These are phyloP conservation scores for Malassezia obtusa DNA, from an alignment of 1,284 basidiomycete genomes.

Conservation along the genomic window DNA sequence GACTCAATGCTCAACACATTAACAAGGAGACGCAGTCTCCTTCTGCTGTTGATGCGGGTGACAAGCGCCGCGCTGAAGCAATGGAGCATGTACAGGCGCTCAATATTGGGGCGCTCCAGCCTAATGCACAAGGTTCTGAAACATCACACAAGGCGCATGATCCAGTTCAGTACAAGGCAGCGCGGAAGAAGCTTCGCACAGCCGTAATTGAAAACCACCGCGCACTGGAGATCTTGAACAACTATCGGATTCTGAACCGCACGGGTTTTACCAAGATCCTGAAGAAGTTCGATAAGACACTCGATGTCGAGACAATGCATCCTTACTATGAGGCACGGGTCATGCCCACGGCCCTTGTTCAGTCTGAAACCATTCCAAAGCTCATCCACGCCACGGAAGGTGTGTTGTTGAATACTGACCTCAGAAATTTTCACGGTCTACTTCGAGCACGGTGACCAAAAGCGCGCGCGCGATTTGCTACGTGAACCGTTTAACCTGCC, in stretches of 20 bases:
- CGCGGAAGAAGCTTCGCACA: conserved; percentile 69
- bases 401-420: not conserved
- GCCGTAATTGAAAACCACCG: conserved; percentile 79
- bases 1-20: conserved; percentile 7
- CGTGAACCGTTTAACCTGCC: conserved; percentile 52
- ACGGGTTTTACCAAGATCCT: conserved; percentile 76
- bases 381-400: conserved; percentile 58
- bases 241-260: conserved; percentile 62
- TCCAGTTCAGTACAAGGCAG: conserved; percentile 69
- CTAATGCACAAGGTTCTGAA: conserved; percentile 23
- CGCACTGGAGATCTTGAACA: conserved; percentile 65
- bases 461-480: conserved; percentile 64
- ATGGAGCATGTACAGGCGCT: conserved; percentile 28
- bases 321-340: conserved; percentile 69
- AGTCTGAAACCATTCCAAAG: conserved; percentile 56
- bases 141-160: conserved; percentile 51
- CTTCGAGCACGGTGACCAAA: conserved; percentile 66
- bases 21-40: not conserved
- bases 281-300: conserved; percentile 86
- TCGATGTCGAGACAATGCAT: conserved; percentile 59
- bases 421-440: conserved; percentile 37
- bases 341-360: conserved; percentile 49
- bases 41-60: conserved; percentile 21
- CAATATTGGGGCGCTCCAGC: conserved; percentile 21
- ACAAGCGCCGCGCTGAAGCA: conserved; percentile 28